phyloP scores from a whole-genome alignment of 2,329 filamentous ascomycete genomes.

The Cytospora paraplurivora region DNA sequence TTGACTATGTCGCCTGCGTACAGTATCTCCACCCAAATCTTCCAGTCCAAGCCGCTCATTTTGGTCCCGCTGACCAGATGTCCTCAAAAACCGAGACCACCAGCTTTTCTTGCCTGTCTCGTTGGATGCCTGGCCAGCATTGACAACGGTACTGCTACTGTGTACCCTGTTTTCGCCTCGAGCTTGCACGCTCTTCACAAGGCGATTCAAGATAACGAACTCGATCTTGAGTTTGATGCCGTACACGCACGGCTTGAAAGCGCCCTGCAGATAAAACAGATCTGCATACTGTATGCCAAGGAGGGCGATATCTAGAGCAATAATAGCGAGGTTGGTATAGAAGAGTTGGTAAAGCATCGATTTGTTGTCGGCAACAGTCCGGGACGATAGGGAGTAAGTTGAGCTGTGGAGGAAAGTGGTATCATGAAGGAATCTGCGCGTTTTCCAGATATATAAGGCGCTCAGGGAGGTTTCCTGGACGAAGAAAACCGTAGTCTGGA shows the following conservation, averaged over 20 bases:
- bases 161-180: neutral
- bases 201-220: slow-evolving; percentile 39
- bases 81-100: slow-evolving; percentile 1
- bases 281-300: slow-evolving; percentile 42
- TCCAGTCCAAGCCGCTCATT: neutral
- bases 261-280: slow-evolving; percentile 41
- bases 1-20: neutral
- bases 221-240: slow-evolving; percentile 41
- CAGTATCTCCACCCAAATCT: neutral
- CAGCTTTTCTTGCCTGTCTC: neutral
- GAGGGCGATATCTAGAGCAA: slow-evolving; percentile 42
- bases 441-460: slow-evolving; percentile 38
- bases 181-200: slow-evolving; percentile 34
- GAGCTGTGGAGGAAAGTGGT: slow-evolving; percentile 22
- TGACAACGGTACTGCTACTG: neutral
- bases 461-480: slow-evolving; percentile 37
- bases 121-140: neutral
- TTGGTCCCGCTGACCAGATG: neutral
- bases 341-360: slow-evolving; percentile 40
- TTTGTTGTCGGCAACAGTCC: slow-evolving; percentile 15
- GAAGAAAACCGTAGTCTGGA: slow-evolving; percentile 39
- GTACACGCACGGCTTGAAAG: slow-evolving; percentile 40
- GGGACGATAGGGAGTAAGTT: slow-evolving; percentile 1
- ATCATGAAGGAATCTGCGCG: slow-evolving; percentile 30
- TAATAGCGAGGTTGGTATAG: slow-evolving; percentile 42